phyloP scores from a whole-genome alignment of 2,329 filamentous ascomycete genomes.

The Hypoxylon rubiginosum region DNA sequence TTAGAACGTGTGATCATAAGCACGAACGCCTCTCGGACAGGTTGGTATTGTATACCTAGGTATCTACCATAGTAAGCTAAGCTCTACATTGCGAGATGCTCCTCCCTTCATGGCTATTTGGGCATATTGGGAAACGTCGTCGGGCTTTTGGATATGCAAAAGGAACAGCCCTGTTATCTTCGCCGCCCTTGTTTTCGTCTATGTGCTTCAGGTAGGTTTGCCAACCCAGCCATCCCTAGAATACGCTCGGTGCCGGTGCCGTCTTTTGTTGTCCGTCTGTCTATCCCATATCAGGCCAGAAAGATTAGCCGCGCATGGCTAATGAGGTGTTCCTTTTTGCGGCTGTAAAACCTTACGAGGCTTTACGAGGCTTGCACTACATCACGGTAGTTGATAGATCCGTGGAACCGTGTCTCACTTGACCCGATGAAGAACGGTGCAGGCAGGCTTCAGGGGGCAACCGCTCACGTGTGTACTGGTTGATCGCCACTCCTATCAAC shows the following conservation, averaged over 20 bases:
- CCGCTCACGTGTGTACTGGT: background rate
- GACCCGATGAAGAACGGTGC: background rate
- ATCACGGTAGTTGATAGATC: slow-evolving; percentile 14
- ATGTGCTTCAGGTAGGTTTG: background rate
- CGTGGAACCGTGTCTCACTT: slow-evolving; percentile 11
- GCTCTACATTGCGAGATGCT: background rate
- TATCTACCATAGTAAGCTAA: background rate
- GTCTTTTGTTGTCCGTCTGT: background rate
- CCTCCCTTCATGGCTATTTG: background rate
- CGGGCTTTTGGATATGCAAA: background rate
- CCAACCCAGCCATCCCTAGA: background rate
- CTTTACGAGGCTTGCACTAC: slow-evolving; percentile 12
- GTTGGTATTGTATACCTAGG: background rate
- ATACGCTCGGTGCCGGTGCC: background rate
- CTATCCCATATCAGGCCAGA: background rate
- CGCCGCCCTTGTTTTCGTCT: background rate
- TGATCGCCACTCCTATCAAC: background rate
- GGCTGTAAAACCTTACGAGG: background rate
- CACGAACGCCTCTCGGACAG: background rate
- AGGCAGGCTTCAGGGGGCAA: slow-evolving; percentile 3
- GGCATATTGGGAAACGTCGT: background rate
- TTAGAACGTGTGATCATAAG: background rate
- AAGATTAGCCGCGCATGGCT: slow-evolving; percentile 9
- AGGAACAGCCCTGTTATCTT: background rate
- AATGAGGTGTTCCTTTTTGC: background rate